Conservation (phyloP, 257 asterid genomes). For the Fraxinus anomala region DNA sequence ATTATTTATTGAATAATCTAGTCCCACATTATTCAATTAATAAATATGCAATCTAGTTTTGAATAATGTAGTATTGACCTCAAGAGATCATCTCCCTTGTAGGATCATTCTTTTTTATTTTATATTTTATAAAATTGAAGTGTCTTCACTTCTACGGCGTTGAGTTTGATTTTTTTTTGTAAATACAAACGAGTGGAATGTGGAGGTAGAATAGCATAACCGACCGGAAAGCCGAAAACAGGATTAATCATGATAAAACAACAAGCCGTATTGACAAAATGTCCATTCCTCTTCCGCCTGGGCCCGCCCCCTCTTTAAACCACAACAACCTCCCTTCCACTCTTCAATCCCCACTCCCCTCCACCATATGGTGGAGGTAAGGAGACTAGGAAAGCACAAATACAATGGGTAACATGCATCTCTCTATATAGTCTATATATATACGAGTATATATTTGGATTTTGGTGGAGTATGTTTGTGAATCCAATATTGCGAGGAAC, state of each 20-base stretch:
- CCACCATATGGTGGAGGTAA: conserved; percentile 28
- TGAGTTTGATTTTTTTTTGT: not conserved
- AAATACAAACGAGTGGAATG: conserved; percentile 12
- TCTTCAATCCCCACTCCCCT: conserved; percentile 42
- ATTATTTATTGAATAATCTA: no score
- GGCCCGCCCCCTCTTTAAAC: conserved; percentile 37
- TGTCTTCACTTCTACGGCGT: conserved; percentile 30
- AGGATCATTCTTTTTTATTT: no score
- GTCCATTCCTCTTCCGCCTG: conserved; percentile 37
- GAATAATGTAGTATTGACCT: no score
- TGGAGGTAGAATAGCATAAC: conserved; percentile 22
- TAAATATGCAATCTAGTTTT: no score
- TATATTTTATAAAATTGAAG: not conserved
- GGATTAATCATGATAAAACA: conserved; percentile 14
- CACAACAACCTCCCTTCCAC: conserved; percentile 27
- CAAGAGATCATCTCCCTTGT: no score
- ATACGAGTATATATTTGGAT: conserved; percentile 22
- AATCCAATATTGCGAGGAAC: conserved; percentile 34
- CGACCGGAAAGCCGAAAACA: conserved; percentile 39
- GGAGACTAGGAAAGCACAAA: conserved; percentile 12
- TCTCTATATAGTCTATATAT: conserved; percentile 1
- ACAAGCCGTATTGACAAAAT: conserved; percentile 32
- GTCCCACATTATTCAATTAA: no score
- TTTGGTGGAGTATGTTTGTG: conserved; percentile 38
- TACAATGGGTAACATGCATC: not conserved